These are phyloP conservation scores for Circinella minor DNA, from an alignment of 371 early-diverging fungal genomes.

Conservation along the genomic window DNA sequence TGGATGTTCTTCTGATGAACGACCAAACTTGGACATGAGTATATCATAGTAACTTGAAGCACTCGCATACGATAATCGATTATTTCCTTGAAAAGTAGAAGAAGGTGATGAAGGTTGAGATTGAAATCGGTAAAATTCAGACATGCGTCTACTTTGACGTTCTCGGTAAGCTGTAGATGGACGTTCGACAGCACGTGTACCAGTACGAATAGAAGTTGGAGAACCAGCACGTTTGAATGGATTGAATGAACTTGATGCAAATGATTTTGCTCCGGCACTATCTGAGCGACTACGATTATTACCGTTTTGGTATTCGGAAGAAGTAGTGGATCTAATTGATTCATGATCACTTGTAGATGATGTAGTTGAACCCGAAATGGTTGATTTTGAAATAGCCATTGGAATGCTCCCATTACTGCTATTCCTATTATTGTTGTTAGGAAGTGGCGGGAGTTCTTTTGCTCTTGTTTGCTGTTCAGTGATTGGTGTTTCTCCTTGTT, in stretches of 20 bases:
- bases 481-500: neutral
- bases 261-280: conserved; percentile 8
- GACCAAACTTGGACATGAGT: conserved; percentile 40
- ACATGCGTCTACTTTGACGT: conserved; percentile 34
- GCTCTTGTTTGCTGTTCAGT: neutral
- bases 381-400: conserved; percentile 1
- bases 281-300: conserved; percentile 7
- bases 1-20: conserved; percentile 41
- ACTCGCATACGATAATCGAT: conserved; percentile 18
- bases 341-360: conserved; percentile 9
- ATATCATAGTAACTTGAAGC: conserved; percentile 38
- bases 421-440: neutral
- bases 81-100: conserved; percentile 9
- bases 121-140: conserved; percentile 20
- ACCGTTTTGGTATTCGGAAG: conserved; percentile 2
- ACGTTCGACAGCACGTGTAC: conserved; percentile 18
- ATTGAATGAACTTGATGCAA: conserved; percentile 6
- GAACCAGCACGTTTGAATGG: conserved; percentile 19
- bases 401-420: neutral
- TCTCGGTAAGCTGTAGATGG: conserved; percentile 31
- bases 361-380: neutral
- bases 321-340: conserved; percentile 5
- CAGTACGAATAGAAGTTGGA: conserved; percentile 2
- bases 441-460: neutral
- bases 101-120: conserved; percentile 16